Percentiles rank a stretch among this genome's conserved stretches.
Evolutionary conservation across 305 asterid genomes (phyloP).

Genomic region (Solanum hybrid): DNA sequence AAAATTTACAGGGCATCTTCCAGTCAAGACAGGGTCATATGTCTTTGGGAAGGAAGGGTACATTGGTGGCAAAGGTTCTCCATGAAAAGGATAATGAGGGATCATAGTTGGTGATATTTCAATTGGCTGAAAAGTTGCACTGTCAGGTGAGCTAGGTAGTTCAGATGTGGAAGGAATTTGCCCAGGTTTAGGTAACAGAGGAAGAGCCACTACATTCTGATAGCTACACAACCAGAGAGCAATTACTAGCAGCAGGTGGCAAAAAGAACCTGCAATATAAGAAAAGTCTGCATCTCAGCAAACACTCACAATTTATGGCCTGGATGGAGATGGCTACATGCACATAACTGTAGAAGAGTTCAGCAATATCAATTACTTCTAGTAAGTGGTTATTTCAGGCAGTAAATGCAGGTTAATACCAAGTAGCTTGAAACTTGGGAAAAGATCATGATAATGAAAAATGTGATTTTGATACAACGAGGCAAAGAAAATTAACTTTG

Average conservation of each 20-base stretch:
- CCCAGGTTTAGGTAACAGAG: slow-evolving; percentile 22
- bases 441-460: neutral
- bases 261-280: slow-evolving; percentile 50
- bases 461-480: neutral
- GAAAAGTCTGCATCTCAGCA: slow-evolving; percentile 5
- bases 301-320: neutral
- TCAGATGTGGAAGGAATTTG: slow-evolving; percentile 38
- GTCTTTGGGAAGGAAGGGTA: slow-evolving; percentile 77
- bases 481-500: neutral
- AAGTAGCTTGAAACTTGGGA: neutral
- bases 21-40: slow-evolving; percentile 79
- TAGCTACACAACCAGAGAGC: slow-evolving; percentile 61
- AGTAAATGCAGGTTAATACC: neutral
- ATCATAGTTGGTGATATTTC: slow-evolving; percentile 82
- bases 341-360: neutral
- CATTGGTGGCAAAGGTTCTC: slow-evolving; percentile 78
- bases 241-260: slow-evolving; percentile 42
- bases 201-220: slow-evolving; percentile 38
- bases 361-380: neutral
- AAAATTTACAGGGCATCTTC: slow-evolving; percentile 88
- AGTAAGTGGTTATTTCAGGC: neutral
- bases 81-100: slow-evolving; percentile 63
- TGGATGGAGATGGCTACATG: neutral
- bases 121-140: slow-evolving; percentile 67
- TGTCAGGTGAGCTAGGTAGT: slow-evolving; percentile 59